Base-by-base conservation (phyloP, 2,329 filamentous ascomycete genomes). In the Penicillium freii region DNA sequence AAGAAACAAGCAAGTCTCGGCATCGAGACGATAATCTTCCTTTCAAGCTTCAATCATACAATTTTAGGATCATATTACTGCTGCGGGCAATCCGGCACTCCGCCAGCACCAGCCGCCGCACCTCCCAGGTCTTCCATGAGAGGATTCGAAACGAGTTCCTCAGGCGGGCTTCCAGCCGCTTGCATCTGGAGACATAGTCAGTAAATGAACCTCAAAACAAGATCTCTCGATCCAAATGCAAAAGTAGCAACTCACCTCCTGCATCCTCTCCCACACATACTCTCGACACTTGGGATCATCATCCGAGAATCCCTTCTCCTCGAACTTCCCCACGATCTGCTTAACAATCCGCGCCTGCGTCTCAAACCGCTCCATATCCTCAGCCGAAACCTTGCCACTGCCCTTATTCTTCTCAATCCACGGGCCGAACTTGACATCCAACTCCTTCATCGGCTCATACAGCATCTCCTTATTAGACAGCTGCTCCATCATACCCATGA, bases 401-500 rank as follows among this genome's bases (percentile, higher is more conserved):
- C 78, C 82, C 65, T 81, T 81, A 73, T 97, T 93, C 76, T 90
- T 88, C 67, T 84, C 83, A 73, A 99, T 82, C 93, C 94, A 99
- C 2, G 78, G 86, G 0, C 92, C 93, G 71, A 94, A 99, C 75
- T 97, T 97, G 52, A 91, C 88, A 73, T 96, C 80, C 47, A 99
- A 80, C 77, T 99, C 94, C 79, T 96, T 96, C 92, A 99, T 97
- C 2, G 94, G 94, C 78, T 99, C 93, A 73, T 97, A 97, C 50
- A 99, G 78, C 62, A 99, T 97, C 66, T 97, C 94, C 80, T 96
- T 97, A 75, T 96, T 96, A 4, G 94, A 97, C 62, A 99, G 82
- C 75, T 99, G 92, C 77, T 97, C 91, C 93, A 99, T 97, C 91
- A 97, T 96, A 53, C 90, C 90, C 82, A 96, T 86, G 58, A 99